phyloP scores from a whole-genome alignment of 257 asterid genomes.

The Solanum sejunctum region DNA sequence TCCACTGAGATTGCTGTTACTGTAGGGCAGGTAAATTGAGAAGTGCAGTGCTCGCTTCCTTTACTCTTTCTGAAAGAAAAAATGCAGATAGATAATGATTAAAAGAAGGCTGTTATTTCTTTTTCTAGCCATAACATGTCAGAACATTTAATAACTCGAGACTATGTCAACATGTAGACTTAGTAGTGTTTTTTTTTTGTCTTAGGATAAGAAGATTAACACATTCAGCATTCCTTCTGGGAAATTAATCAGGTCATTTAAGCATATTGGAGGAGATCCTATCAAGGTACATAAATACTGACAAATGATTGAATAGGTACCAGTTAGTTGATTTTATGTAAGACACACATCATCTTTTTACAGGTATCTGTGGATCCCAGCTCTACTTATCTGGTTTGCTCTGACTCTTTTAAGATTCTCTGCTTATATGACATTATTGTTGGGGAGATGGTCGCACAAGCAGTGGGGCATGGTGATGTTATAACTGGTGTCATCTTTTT shows the following conservation, averaged over 20 bases:
- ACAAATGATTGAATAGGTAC: not conserved
- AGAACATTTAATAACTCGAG: not conserved
- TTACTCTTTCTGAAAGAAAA: not conserved
- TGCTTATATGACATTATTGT: conserved; percentile 40
- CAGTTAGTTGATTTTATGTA: not conserved
- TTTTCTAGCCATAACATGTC: not conserved
- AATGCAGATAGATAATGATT: not conserved
- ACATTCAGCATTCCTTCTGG: conserved; percentile 36
- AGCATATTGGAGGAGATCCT: conserved; percentile 44
- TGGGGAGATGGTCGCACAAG: conserved; percentile 58
- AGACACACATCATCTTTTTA: not conserved
- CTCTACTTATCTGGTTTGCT: conserved; percentile 49
- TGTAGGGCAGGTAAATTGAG: conserved; percentile 36
- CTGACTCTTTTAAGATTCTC: conserved; percentile 41
- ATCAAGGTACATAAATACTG: conserved; percentile 32
- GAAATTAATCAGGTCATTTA: conserved; percentile 38
- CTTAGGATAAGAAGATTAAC: conserved; percentile 52
- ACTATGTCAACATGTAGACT: not conserved
- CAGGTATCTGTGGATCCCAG: conserved; percentile 55
- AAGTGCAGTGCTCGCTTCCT: not conserved
- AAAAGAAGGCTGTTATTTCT: not conserved
- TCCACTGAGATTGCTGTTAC: conserved; percentile 30
- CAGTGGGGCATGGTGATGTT: conserved; percentile 46
- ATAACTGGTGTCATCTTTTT: conserved; percentile 51
- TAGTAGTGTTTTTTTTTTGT: not conserved